Evolutionary conservation across 139 green algal genomes (phyloP), one percentile per base, ranked within the genome.

Genomic region (Chlamydomonas applanata): DNA sequence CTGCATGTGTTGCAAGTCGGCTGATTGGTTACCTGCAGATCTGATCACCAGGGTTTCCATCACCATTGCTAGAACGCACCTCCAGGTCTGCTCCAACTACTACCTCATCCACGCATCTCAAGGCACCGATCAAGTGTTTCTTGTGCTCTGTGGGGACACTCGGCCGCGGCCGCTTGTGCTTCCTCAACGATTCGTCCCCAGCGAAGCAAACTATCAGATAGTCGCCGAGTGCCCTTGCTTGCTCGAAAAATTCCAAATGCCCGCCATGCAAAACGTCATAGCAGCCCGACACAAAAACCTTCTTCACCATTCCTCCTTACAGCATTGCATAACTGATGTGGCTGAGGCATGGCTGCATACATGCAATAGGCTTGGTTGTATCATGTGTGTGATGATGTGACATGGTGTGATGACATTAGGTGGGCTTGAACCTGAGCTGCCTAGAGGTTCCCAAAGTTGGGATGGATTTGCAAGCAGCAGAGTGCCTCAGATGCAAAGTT

Each of bases 31-130:
- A 11, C 40, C 7, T 19, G 7, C 7, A 49, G 40, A 49, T 49
- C 40, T 49, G 40, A 49, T 49, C 40, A n/a, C n/a, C n/a, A 49
- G 11, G 40, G 7, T 49, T 49, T 49, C 7, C 40, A 19, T 49
- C 40, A 49, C 11, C 11, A 7, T 19, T 19, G 54, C 54, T 27
- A 16, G 7, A 27, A 16, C 24, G 11, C 54, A 63, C 22, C 54
- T 76, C 56, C 4, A 56, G 45, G 3, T 67, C 71, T 25, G 74
- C 76, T 5, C 76, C 76, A 30, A 82, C 35, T 29, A 83, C 73
- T 5, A 83, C 78, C 35, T 79, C 78, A 32, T 83, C 78, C 27
- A 83, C 78, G 70, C 69, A 69, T 35, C 63, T 33, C 62, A 82
- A 44, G 3, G 77, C 46, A 2, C 33, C 53, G 4, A 78, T 66